phyloP scores from a whole-genome alignment of 306 rosid species.

The Malus orientalis region DNA sequence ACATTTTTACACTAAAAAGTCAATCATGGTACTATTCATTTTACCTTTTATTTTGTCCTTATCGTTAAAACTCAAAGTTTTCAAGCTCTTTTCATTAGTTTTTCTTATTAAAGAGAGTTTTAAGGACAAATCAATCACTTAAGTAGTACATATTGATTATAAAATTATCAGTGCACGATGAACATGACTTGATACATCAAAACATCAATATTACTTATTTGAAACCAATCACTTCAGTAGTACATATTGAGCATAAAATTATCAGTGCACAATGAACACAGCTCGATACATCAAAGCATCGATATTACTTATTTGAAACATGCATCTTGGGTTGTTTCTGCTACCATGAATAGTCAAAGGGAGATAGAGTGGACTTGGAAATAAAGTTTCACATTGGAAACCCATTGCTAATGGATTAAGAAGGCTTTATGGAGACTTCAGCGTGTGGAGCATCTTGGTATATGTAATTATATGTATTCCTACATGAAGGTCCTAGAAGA shows the following conservation, averaged over 20 bases:
- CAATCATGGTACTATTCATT: too few species aligned
- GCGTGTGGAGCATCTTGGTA: neutral
- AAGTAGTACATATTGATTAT: fast-evolving
- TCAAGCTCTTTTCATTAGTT: too few species aligned
- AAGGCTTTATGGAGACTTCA: neutral
- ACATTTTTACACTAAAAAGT: too few species aligned
- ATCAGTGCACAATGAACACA: too few species aligned
- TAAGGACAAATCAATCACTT: too few species aligned
- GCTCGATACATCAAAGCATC: too few species aligned
- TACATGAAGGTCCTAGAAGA: neutral
- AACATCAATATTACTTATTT: neutral
- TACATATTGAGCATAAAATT: too few species aligned
- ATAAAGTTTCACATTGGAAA: neutral
- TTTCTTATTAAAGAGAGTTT: neutral
- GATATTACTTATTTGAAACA: neutral
- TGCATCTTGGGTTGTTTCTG: neutral
- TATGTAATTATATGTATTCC: neutral
- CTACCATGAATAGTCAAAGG: neutral
- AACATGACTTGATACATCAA: too few species aligned
- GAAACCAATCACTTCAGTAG: neutral
- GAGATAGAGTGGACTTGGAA: neutral
- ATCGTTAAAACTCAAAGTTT: too few species aligned
- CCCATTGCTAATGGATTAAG: neutral
- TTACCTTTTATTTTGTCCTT: too few species aligned
- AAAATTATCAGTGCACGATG: too few species aligned